Evolutionary conservation across 2,329 filamentous ascomycete species (phyloP).

Genomic region (Gaeumannomyces tritici): DNA sequence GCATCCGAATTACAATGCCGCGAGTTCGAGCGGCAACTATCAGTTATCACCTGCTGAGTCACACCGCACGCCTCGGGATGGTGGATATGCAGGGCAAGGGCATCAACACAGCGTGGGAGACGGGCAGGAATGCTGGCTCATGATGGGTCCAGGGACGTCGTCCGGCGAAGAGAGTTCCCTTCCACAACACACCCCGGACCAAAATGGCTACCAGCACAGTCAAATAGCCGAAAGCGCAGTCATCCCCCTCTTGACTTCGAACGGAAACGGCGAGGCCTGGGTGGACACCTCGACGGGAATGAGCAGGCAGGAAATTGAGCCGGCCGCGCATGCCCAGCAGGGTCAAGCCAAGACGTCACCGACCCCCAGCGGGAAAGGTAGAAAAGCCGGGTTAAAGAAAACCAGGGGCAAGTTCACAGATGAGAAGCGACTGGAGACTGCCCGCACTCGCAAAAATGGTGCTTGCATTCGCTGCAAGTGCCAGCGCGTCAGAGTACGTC

Average conservation of each 20-base stretch:
- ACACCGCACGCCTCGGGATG: background rate
- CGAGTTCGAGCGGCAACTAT: background rate
- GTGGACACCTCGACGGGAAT: background rate
- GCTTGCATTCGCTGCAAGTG: conserved; percentile 35
- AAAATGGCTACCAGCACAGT: background rate
- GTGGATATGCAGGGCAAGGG: background rate
- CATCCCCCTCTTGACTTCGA: background rate
- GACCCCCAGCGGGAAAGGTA: background rate
- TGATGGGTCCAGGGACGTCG: background rate
- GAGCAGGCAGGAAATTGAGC: background rate
- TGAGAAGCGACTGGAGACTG: conserved; percentile 19
- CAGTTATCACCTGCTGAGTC: background rate
- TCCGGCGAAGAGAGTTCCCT: background rate
- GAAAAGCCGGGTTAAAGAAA: background rate
- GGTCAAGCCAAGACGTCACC: background rate
- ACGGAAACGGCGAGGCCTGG: background rate
- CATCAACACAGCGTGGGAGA: background rate
- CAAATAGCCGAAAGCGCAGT: background rate
- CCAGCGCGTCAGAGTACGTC: conserved; percentile 32
- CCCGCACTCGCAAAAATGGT: conserved; percentile 22
- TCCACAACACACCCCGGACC: background rate
- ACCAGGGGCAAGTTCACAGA: conserved; percentile 5
- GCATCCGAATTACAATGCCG: background rate
- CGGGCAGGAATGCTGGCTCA: background rate
- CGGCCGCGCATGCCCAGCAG: background rate